These are phyloP conservation scores for Phytophthora brassicae DNA, from an alignment of 352 stramenopile genomes.

Conservation along the genomic window DNA sequence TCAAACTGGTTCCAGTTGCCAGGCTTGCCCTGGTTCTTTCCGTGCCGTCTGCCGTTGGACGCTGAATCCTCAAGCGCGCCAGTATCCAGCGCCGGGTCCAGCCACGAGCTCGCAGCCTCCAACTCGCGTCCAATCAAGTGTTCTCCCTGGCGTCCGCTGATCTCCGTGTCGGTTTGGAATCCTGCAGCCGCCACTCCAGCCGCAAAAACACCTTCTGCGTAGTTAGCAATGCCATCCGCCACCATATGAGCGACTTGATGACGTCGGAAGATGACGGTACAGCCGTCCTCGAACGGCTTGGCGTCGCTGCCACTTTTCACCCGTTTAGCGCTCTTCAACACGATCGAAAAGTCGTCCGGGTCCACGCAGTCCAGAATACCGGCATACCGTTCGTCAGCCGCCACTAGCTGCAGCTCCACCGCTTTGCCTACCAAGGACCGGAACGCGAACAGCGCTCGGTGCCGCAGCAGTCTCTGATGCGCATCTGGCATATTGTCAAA, in stretches of 20 bases:
- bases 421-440: conserved; percentile 78
- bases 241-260: conserved; percentile 65
- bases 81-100: conserved; percentile 79
- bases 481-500: conserved; percentile 42
- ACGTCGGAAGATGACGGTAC: conserved; percentile 76
- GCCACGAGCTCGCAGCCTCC: conserved; percentile 71
- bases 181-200: conserved; percentile 26
- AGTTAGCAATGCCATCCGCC: conserved; percentile 61
- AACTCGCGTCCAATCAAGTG: conserved; percentile 73
- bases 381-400: conserved; percentile 55
- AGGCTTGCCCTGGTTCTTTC: conserved; percentile 35
- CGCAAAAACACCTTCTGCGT: conserved; percentile 49
- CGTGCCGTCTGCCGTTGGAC: conserved; percentile 25
- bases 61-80: conserved; percentile 62
- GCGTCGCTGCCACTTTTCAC: conserved; percentile 23
- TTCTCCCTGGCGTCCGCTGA: conserved; percentile 72
- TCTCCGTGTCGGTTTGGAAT: conserved; percentile 91
- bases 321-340: conserved; percentile 76
- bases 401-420: conserved; percentile 68
- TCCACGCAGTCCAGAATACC: conserved; percentile 83
- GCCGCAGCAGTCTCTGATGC: conserved; percentile 68
- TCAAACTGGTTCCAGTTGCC: conserved; percentile 96
- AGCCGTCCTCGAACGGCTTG: conserved; percentile 68
- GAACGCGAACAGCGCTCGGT: conserved; percentile 82
- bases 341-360: conserved; percentile 81